phyloP scores from a whole-genome alignment of 768 basidiomycete genomes.

The Boletus subcaerulescens region DNA sequence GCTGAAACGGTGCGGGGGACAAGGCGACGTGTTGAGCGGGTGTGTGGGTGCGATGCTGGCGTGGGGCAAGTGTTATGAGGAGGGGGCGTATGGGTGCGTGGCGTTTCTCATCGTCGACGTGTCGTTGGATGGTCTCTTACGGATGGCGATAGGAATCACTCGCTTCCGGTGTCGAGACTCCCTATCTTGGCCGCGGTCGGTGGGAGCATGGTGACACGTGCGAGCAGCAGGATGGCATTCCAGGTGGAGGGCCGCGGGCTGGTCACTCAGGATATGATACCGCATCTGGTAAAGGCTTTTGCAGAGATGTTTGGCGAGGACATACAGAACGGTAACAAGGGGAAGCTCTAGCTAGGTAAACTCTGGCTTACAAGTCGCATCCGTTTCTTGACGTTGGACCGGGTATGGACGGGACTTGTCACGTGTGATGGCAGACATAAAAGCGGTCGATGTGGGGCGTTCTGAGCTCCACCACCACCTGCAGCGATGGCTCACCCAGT shows the following conservation, averaged over 20 bases:
- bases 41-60: slow-evolving; percentile 86
- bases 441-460: slow-evolving; percentile 5
- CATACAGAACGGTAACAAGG: slow-evolving; percentile 16
- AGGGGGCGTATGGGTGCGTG: slow-evolving; percentile 71
- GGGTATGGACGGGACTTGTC: slow-evolving; percentile 14
- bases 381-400: not conserved
- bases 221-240: slow-evolving; percentile 76
- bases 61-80: slow-evolving; percentile 93
- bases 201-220: slow-evolving; percentile 86
- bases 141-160: slow-evolving; percentile 42
- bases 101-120: not conserved
- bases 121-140: not conserved
- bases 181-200: slow-evolving; percentile 84
- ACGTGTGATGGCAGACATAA: slow-evolving; percentile 23
- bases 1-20: slow-evolving; percentile 90
- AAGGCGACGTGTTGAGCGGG: slow-evolving; percentile 92
- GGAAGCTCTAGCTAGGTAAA: slow-evolving; percentile 36
- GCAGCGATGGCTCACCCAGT: slow-evolving; percentile 43
- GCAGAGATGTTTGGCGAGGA: slow-evolving; percentile 65
- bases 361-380: not conserved
- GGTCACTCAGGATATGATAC: slow-evolving; percentile 77
- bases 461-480: not conserved
- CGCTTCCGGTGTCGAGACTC: slow-evolving; percentile 58
- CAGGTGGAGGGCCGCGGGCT: slow-evolving; percentile 72
- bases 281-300: slow-evolving; percentile 66